Conservation (phyloP, 805 yeast species). For the Saturnispora kantuleensis region DNA sequence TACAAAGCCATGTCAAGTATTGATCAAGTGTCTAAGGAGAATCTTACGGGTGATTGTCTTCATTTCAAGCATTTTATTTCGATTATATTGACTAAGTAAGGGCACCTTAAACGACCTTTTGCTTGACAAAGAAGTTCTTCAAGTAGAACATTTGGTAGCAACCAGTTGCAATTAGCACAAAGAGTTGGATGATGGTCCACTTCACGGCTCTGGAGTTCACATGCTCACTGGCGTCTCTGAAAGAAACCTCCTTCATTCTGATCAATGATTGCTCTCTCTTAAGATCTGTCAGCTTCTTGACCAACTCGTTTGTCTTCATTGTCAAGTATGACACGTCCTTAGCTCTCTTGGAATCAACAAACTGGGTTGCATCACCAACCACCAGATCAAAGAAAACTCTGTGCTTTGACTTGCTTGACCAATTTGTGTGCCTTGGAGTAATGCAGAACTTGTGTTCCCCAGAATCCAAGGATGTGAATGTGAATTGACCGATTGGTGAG, state of each 20-base stretch:
- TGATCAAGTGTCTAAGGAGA: neutral
- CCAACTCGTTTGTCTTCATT: conserved; percentile 45
- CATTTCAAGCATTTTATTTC: neutral
- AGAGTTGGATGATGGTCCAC: conserved; percentile 62
- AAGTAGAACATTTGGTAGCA: conserved; percentile 66
- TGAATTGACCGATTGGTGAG: conserved; percentile 55
- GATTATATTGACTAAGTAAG: neutral
- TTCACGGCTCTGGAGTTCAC: conserved; percentile 62
- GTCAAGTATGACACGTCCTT: conserved; percentile 46
- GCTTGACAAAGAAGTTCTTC: conserved; percentile 70
- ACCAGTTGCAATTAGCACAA: conserved; percentile 58
- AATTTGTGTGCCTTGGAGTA: conserved; percentile 38
- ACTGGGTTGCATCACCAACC: conserved; percentile 52
- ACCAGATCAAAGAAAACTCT: conserved; percentile 64
- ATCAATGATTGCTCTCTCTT: conserved; percentile 57
- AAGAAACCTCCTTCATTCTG: conserved; percentile 64
- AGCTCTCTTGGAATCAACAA: conserved; percentile 59
- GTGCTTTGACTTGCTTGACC: conserved; percentile 42
- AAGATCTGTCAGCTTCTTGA: conserved; percentile 47
- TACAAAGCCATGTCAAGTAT: neutral
- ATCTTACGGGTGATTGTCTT: too few species aligned
- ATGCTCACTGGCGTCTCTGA: conserved; percentile 62
- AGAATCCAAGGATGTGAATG: conserved; percentile 62
- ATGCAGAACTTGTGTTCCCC: conserved; percentile 77
- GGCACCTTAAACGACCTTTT: conserved; percentile 44